Conservation (phyloP, 768 basidiomycete species). For the Russula earlei region DNA sequence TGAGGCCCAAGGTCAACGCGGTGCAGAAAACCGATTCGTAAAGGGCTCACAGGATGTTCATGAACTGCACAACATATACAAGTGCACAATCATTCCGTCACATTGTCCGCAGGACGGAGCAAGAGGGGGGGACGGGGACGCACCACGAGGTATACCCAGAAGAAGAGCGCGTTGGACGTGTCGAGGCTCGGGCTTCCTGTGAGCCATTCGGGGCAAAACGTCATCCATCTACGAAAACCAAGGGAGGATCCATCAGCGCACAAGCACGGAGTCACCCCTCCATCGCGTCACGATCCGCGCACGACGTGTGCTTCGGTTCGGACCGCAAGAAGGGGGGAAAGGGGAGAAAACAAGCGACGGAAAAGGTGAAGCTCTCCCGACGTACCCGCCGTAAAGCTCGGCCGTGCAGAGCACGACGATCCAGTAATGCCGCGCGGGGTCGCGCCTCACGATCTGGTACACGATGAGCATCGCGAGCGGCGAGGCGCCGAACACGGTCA, state of each 20-base stretch:
- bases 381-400: conserved; percentile 70
- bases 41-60: conserved; percentile 61
- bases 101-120: conserved; percentile 43
- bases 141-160: conserved; percentile 78
- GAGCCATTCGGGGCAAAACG: conserved; percentile 82
- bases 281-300: too few relatives aligned
- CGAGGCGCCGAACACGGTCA: conserved; percentile 73
- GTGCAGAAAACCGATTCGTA: neutral
- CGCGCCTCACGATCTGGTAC: conserved; percentile 50
- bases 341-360: too few relatives aligned
- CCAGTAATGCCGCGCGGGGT: conserved; percentile 71
- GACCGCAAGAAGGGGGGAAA: neutral
- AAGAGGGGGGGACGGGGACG: conserved; percentile 25
- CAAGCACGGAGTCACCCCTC: too few relatives aligned
- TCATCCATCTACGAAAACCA: conserved; percentile 52
- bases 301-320: too few relatives aligned
- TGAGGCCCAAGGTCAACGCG: conserved; percentile 7
- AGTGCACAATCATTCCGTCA: neutral
- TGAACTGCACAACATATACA: conserved; percentile 41
- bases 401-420: conserved; percentile 66
- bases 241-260: neutral
- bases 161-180: conserved; percentile 56
- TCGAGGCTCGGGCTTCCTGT: conserved; percentile 63
- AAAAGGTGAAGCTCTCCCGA: too few relatives aligned
- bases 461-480: conserved; percentile 68